Evolutionary conservation across 306 rosid species (phyloP), one percentile per base, ranked within the genome.

Genomic region (cucumber (Cucumis sativus)): DNA sequence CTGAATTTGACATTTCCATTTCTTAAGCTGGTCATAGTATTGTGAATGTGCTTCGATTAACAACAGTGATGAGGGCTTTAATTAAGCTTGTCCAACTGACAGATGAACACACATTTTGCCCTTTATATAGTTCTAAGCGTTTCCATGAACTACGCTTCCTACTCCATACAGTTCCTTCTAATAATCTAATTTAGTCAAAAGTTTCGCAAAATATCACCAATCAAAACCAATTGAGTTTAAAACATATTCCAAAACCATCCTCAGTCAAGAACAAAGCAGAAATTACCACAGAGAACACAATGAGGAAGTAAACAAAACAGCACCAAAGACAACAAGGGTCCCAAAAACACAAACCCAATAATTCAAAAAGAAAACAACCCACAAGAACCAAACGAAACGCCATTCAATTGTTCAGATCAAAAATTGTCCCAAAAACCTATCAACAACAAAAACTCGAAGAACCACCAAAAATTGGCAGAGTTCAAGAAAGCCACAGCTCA

Each of bases 401-500:
- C 76, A 47, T 28, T 47, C 23, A 33, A 72, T 72, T 49, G 6
- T 49, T 72, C 77, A 72, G 77, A 72, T 72, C 77, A 72, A 72
- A 52, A 72, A 9, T 51, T 28, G 28, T 30, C 10, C 45, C 6
- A 25, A 30, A 49, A 52, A 28, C 76, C 43, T 72, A 69, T 69
- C n/a, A 58, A 33, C 30, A 14, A 23, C 59, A 10, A 33, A 54
- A 74, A 56, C 52, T 20, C 52, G 7, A 75, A 3, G 51, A 75
- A 56, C 54, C 18, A 54, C 18, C 64, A 74, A 51, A 74, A 73
- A 74, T 37, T 52, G 41, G 33, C 65, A 54, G 17, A 74, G 64
- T 55, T 57, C 35, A 74, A 55, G 33, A 10, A 54, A 35, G 14
- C 78, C 83, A 84, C 47, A 79, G 21, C 77, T 70, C n/a, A 43